Conservation (phyloP, 225 moss, liverwort and hornwort genomes). For the Physcomitrellopsis africana region DNA sequence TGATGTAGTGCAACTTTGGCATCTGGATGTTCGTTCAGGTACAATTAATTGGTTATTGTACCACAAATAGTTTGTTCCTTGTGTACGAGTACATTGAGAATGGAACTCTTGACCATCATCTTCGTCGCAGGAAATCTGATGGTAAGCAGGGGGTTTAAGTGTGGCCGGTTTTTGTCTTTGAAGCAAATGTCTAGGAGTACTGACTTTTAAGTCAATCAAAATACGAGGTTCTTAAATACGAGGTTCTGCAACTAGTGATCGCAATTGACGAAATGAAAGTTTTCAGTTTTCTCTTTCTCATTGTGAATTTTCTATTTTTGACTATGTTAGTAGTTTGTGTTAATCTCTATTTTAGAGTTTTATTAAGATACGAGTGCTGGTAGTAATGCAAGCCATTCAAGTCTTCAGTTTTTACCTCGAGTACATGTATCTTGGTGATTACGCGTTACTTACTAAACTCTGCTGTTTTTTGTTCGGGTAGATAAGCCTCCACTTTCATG, state of each 20-base stretch:
- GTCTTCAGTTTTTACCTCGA: too few relatives aligned
- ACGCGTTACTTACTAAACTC: too few relatives aligned
- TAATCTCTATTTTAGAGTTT: too few relatives aligned
- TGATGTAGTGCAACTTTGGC: conserved; percentile 27
- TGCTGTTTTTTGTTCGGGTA: conserved; percentile 34
- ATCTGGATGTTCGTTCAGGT: conserved; percentile 61
- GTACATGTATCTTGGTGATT: too few relatives aligned
- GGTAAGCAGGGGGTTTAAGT: conserved; percentile 32
- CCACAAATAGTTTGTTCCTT: conserved; percentile 80
- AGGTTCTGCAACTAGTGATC: too few relatives aligned
- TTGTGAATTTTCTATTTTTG: not conserved
- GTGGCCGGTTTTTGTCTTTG: conserved; percentile 16
- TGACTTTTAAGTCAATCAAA: not conserved
- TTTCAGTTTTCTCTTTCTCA: not conserved
- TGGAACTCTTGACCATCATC: conserved; percentile 87
- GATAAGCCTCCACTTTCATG: conserved; percentile 70
- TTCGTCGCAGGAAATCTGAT: conserved; percentile 44
- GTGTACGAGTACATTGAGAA: conserved; percentile 96
- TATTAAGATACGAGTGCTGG: too few relatives aligned
- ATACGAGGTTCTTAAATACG: too few relatives aligned
- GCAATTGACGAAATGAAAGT: too few relatives aligned
- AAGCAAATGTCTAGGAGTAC: conserved; percentile 6
- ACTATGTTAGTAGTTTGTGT: too few relatives aligned
- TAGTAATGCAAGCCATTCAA: too few relatives aligned
- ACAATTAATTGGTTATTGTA: conserved; percentile 93